Evolutionary conservation across 768 basidiomycete genomes (phyloP).

Genomic region (Pholiota microspora): DNA sequence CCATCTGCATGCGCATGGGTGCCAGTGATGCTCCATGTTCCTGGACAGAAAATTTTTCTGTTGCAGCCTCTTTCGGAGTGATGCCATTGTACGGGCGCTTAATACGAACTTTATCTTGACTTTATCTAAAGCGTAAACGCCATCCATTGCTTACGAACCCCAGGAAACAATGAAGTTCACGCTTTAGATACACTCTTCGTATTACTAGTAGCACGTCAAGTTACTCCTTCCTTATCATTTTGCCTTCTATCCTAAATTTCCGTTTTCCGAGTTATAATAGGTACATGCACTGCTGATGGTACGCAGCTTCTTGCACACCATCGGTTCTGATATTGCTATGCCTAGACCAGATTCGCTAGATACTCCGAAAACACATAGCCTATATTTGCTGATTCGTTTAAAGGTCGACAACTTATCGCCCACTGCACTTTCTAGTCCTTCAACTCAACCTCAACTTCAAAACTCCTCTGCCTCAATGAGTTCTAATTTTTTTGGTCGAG

Average conservation of each 20-base stretch:
- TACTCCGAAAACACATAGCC: neutral
- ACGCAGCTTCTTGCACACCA: neutral
- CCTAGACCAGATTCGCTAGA: neutral
- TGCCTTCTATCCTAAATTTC: neutral
- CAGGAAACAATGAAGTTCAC: too few species aligned
- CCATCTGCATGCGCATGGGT: too few species aligned
- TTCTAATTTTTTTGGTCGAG: too few species aligned
- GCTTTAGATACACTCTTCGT: too few species aligned
- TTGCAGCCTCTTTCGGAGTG: neutral
- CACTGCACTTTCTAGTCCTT: neutral
- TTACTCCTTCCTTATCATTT: neutral
- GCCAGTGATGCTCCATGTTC: neutral
- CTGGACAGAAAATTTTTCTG: neutral
- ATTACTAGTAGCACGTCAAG: neutral
- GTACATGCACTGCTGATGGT: neutral
- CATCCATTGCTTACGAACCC: too few species aligned
- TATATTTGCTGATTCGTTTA: too few species aligned
- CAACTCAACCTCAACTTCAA: too few species aligned
- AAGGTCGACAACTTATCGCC: too few species aligned
- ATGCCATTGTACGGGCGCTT: neutral
- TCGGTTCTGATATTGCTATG: neutral
- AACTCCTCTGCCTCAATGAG: too few species aligned
- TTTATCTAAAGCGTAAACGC: too few species aligned
- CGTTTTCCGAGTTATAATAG: neutral
- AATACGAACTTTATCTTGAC: neutral